Evolutionary conservation across 176 grass and related monocot genomes (phyloP).

Genomic region (Rhynchospora tenuis): DNA sequence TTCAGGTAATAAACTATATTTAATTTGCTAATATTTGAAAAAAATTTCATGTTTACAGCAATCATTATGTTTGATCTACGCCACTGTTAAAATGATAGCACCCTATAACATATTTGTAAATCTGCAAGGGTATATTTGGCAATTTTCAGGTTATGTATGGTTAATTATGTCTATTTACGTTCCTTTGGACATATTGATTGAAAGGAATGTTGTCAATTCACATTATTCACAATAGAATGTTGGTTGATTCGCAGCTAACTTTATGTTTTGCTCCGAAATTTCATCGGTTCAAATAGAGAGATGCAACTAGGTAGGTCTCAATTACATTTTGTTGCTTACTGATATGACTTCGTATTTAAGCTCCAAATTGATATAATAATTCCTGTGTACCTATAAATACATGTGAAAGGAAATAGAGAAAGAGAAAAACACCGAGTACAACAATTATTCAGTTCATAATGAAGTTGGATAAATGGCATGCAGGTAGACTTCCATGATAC

Average conservation of each 20-base stretch:
- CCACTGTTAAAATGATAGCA: background rate
- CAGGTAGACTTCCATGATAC: constrained; percentile 98
- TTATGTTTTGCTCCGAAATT: background rate
- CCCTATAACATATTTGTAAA: background rate
- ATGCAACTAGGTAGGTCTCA: background rate
- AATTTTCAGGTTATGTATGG: background rate
- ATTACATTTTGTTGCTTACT: background rate
- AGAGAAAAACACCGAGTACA: background rate
- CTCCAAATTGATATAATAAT: background rate
- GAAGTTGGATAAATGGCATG: constrained; percentile 14
- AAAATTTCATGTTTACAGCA: background rate
- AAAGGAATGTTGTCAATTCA: background rate
- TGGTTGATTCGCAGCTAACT: background rate
- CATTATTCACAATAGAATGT: background rate
- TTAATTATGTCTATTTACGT: background rate
- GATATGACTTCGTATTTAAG: background rate
- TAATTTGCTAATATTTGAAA: background rate
- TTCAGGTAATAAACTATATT: constrained; percentile 51
- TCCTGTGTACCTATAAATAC: background rate
- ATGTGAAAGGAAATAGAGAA: background rate
- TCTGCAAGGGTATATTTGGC: background rate
- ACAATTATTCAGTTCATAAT: background rate
- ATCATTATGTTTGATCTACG: background rate
- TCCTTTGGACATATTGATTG: background rate
- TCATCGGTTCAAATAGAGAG: background rate